Evolutionary conservation across 1,284 basidiomycete species (phyloP).

Genomic region (Ustilago tritici): DNA sequence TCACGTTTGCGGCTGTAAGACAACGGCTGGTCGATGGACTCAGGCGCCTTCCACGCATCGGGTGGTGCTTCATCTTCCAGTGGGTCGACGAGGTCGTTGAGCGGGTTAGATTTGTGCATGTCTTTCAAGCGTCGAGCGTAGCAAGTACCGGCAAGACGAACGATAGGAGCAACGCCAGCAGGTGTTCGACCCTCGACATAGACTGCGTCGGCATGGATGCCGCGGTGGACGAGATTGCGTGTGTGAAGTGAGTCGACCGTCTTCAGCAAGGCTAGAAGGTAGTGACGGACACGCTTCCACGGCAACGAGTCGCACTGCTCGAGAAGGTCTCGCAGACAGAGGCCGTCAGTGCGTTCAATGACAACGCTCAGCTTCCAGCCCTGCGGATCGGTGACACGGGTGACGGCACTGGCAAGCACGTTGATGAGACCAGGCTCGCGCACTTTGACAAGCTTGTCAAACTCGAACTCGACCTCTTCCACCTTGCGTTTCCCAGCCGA

Average conservation of each 20-base stretch:
- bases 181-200: conserved; percentile 33
- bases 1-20: conserved; percentile 64
- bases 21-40: conserved; percentile 56
- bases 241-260: conserved; percentile 62
- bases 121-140: conserved; percentile 60
- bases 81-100: conserved; percentile 42
- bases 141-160: conserved; percentile 47
- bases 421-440: conserved; percentile 53
- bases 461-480: conserved; percentile 64
- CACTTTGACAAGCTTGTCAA: conserved; percentile 56
- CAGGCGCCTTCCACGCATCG: conserved; percentile 63
- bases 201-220: conserved; percentile 48
- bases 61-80: conserved; percentile 30
- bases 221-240: conserved; percentile 60
- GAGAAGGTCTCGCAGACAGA: conserved; percentile 49
- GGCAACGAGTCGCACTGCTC: conserved; percentile 56
- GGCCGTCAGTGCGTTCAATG: conserved; percentile 37
- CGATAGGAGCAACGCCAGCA: conserved; percentile 9
- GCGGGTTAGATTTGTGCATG: conserved; percentile 61
- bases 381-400: conserved; percentile 34
- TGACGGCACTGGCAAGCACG: conserved; percentile 58
- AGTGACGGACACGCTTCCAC: conserved; percentile 54
- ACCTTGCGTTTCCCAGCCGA: conserved; percentile 61
- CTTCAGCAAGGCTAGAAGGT: conserved; percentile 54
- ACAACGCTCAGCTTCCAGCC: conserved; percentile 60